A percentile compares a stretch with the other conserved stretches of the same genome.
These are phyloP conservation scores for Calocybe cyanea DNA, from an alignment of 768 basidiomycete species.

Conservation along the genomic window DNA sequence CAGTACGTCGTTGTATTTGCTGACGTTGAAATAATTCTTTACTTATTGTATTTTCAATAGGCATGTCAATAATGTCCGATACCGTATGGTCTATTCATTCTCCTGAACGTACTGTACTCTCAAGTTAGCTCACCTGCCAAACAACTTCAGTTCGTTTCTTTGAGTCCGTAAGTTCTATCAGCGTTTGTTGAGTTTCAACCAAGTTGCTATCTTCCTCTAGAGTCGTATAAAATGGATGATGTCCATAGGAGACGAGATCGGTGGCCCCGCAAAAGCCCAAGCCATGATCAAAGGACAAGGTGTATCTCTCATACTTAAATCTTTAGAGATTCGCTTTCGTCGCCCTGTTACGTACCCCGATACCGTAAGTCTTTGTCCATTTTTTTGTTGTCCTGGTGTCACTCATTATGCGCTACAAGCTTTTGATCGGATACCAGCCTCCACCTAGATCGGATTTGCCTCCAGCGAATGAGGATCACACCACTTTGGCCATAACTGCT, in stretches of 20 bases:
- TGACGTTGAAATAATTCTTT: not conserved
- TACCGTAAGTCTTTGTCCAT: conserved; percentile 42
- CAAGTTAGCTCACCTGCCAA: conserved; percentile 4
- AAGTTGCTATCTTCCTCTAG: conserved; percentile 27
- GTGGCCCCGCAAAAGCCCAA: conserved; percentile 50
- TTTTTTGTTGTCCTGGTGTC: conserved; percentile 28
- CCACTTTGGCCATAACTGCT: conserved; percentile 48
- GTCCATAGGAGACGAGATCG: conserved; percentile 53
- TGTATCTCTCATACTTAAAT: conserved; percentile 72
- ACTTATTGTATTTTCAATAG: conserved; percentile 29
- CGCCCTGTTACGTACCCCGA: conserved; percentile 76
- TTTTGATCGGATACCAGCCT: conserved; percentile 58
- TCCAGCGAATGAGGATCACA: conserved; percentile 22
- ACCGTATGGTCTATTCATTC: conserved; percentile 40
- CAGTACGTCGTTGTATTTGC: conserved; percentile 49
- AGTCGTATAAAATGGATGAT: conserved; percentile 68
- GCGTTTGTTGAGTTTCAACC: too few species aligned
- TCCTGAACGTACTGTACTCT: not conserved
- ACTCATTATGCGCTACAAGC: conserved; percentile 34
- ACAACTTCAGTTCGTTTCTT: conserved; percentile 57
- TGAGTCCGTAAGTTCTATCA: conserved; percentile 55
- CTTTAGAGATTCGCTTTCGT: conserved; percentile 61
- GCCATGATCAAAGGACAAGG: conserved; percentile 63
- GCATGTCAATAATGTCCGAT: conserved; percentile 77
- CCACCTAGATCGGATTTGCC: conserved; percentile 27